Evolutionary conservation across 1,284 basidiomycete species (phyloP).

Genomic region (Schizophyllum commune): DNA sequence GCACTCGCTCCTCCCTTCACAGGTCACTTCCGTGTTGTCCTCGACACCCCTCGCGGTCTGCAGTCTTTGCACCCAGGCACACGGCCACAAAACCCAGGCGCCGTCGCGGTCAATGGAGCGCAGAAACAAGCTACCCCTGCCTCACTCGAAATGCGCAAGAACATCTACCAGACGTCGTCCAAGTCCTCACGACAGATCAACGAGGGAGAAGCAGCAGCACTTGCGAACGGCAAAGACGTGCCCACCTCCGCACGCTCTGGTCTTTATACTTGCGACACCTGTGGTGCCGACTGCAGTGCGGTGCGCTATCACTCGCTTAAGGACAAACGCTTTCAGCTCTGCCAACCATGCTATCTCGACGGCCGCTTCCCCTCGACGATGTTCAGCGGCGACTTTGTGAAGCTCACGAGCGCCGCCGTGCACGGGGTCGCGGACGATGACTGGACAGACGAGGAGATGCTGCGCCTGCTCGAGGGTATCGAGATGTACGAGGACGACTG

Average conservation of each 20-base stretch:
- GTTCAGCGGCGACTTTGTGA: slow-evolving; percentile 98
- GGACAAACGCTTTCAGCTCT: slow-evolving; percentile 86
- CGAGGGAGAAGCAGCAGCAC: slow-evolving; percentile 54
- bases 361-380: slow-evolving; percentile 94
- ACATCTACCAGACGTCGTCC: slow-evolving; percentile 82
- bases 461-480: slow-evolving; percentile 87
- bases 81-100: slow-evolving; percentile 42
- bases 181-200: slow-evolving; percentile 70
- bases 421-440: slow-evolving; percentile 45
- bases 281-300: slow-evolving; percentile 86
- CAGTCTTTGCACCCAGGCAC: slow-evolving; percentile 94
- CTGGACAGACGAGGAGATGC: slow-evolving; percentile 90
- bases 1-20: slow-evolving; percentile 96
- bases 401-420: slow-evolving; percentile 55
- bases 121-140: slow-evolving; percentile 45
- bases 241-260: slow-evolving; percentile 29
- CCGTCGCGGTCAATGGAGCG: slow-evolving; percentile 43
- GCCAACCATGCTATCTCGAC: slow-evolving; percentile 88
- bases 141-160: slow-evolving; percentile 77
- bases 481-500: slow-evolving; percentile 99
- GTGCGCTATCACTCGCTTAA: slow-evolving; percentile 92
- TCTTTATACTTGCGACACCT: slow-evolving; percentile 86
- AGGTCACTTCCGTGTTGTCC: slow-evolving; percentile 95
- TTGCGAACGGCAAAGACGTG: slow-evolving; percentile 49
- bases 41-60: slow-evolving; percentile 94